phyloP scores from a whole-genome alignment of 768 basidiomycete genomes.

The Tylopilus vinaceipallidus region DNA sequence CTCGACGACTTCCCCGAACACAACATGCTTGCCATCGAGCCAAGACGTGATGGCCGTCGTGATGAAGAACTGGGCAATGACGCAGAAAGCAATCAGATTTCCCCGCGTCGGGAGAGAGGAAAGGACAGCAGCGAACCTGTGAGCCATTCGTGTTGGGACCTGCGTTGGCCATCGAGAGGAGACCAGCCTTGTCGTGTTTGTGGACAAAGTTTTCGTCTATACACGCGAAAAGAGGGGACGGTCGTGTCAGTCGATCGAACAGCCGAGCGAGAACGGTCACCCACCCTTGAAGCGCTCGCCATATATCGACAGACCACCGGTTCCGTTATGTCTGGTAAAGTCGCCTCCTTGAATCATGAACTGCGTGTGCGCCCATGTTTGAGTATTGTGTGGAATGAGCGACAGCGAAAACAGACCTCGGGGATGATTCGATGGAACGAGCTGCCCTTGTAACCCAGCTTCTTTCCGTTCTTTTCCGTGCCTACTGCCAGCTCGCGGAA shows the following conservation, averaged over 20 bases:
- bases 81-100: neutral
- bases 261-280: slow-evolving; percentile 14
- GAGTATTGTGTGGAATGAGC: neutral
- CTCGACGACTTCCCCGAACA: slow-evolving; percentile 47
- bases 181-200: slow-evolving; percentile 59
- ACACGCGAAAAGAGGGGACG: neutral
- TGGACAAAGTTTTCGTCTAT: slow-evolving; percentile 70
- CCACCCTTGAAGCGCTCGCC: slow-evolving; percentile 73
- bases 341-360: slow-evolving; percentile 91
- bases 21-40: slow-evolving; percentile 45
- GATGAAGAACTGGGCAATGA: slow-evolving; percentile 61
- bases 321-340: slow-evolving; percentile 73
- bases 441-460: slow-evolving; percentile 71
- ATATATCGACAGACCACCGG: slow-evolving; percentile 85
- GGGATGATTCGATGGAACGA: slow-evolving; percentile 76
- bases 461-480: slow-evolving; percentile 38
- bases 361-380: slow-evolving; percentile 25
- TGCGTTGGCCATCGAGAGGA: slow-evolving; percentile 88
- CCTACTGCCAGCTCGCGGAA: slow-evolving; percentile 79
- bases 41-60: slow-evolving; percentile 72
- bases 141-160: slow-evolving; percentile 81
- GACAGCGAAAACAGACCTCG: slow-evolving; percentile 36
- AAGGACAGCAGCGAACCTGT: slow-evolving; percentile 42
- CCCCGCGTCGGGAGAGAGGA: neutral
- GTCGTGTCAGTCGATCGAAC: neutral